Evolutionary conservation across 2,329 filamentous ascomycete genomes (phyloP).

Genomic region (Emericellopsis atlantica): DNA sequence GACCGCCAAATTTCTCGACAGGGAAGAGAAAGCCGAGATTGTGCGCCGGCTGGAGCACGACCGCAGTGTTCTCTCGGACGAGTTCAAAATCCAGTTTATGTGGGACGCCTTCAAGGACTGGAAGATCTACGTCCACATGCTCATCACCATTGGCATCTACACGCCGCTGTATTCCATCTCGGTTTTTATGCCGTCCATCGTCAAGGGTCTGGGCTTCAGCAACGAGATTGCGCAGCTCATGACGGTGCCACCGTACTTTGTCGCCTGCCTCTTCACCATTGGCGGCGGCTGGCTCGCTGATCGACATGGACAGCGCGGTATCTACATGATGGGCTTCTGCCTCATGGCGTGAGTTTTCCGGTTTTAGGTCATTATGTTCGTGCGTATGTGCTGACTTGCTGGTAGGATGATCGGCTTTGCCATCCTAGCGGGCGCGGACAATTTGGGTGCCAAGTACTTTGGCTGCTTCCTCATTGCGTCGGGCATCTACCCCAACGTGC

Average conservation of each 20-base stretch:
- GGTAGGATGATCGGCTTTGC: slow-evolving; percentile 18
- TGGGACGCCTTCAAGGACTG: slow-evolving; percentile 41
- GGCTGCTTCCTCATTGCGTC: slow-evolving; percentile 28
- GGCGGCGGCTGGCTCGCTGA: slow-evolving; percentile 29
- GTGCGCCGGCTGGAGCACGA: slow-evolving; percentile 27
- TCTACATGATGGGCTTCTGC: slow-evolving; percentile 24
- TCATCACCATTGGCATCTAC: slow-evolving; percentile 48
- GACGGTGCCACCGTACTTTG: slow-evolving; percentile 23
- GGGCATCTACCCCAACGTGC: slow-evolving; percentile 38
- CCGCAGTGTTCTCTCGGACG: slow-evolving; percentile 36
- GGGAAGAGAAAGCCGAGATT: slow-evolving; percentile 27
- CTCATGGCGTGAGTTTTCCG: slow-evolving; percentile 16
- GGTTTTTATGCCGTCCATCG: slow-evolving; percentile 23
- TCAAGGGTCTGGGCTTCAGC: slow-evolving; percentile 21
- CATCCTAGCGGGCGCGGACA: slow-evolving; percentile 17
- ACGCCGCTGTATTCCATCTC: slow-evolving; percentile 24
- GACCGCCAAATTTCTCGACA: slow-evolving; percentile 33
- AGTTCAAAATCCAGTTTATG: slow-evolving; percentile 42
- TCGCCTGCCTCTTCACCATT: slow-evolving; percentile 21
- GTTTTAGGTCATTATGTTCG: neutral
- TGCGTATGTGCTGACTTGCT: neutral
- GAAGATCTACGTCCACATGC: slow-evolving; percentile 39
- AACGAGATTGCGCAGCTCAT: slow-evolving; percentile 23
- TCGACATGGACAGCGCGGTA: slow-evolving; percentile 18
- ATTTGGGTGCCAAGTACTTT: slow-evolving; percentile 30